These are phyloP conservation scores for Discostella pseudostelligera DNA, from an alignment of 108 stramenopile genomes.

Conservation along the genomic window DNA sequence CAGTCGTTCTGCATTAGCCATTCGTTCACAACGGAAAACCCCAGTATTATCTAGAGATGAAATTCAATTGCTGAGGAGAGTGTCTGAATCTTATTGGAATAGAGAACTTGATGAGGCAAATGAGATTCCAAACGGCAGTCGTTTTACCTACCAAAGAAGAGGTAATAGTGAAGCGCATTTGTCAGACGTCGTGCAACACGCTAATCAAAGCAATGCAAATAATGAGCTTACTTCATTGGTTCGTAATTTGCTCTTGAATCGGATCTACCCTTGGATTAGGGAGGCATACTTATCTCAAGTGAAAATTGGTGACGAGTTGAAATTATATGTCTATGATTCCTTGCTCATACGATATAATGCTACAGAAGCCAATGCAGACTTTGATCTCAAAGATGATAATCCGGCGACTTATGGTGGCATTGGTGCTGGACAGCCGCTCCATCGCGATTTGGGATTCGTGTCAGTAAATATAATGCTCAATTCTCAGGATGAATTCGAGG, in stretches of 20 bases:
- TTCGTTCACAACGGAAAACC: slow-evolving; percentile 25
- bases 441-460: slow-evolving; percentile 69
- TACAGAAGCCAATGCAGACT: slow-evolving; percentile 40
- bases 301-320: slow-evolving; percentile 7
- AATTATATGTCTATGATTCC: slow-evolving; percentile 61
- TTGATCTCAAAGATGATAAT: neutral
- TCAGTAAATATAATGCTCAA: slow-evolving; percentile 71
- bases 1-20: slow-evolving; percentile 6
- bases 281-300: slow-evolving; percentile 46
- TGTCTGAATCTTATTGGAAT: slow-evolving; percentile 30
- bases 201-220: neutral
- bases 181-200: slow-evolving; percentile 30
- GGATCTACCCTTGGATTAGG: slow-evolving; percentile 61
- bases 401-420: slow-evolving; percentile 1
- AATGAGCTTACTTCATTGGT: slow-evolving; percentile 47
- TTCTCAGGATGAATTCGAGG: slow-evolving; percentile 47
- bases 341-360: slow-evolving; percentile 74
- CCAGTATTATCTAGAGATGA: slow-evolving; percentile 26
- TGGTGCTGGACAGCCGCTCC: slow-evolving; percentile 71
- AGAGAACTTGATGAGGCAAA: neutral
- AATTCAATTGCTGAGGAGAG: slow-evolving; percentile 21
- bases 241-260: slow-evolving; percentile 33
- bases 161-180: slow-evolving; percentile 48
- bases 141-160: slow-evolving; percentile 63
- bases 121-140: slow-evolving; percentile 19